Conservation (phyloP, 768 basidiomycete genomes). For the Suillus bovinus region DNA sequence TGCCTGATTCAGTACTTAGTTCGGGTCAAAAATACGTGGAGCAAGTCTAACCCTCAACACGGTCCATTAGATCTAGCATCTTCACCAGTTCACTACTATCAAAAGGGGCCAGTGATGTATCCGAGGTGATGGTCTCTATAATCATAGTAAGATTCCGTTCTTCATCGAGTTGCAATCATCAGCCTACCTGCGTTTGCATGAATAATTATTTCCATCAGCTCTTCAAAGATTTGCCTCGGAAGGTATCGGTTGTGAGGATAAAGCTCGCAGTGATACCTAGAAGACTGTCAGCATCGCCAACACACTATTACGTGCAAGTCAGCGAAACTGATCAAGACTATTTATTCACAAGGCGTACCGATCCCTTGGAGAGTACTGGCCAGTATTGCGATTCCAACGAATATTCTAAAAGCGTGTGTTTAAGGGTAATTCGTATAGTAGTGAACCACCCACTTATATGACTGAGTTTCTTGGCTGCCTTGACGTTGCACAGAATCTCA, state of each 20-base stretch:
- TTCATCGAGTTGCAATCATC: neutral
- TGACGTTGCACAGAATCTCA: slow-evolving; percentile 10
- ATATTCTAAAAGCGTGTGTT: slow-evolving; percentile 14
- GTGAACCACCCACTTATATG: slow-evolving; percentile 14
- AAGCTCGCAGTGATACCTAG: slow-evolving; percentile 28
- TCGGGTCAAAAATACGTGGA: neutral
- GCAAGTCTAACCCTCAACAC: slow-evolving; percentile 7
- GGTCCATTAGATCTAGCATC: slow-evolving; percentile 15
- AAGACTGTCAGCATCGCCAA: neutral
- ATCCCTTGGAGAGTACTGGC: slow-evolving; percentile 12
- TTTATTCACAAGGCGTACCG: neutral
- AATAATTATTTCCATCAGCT: slow-evolving; percentile 13
- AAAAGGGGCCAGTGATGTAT: slow-evolving; percentile 19
- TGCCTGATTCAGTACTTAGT: neutral
- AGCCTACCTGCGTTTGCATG: slow-evolving; percentile 14
- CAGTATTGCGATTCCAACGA: slow-evolving; percentile 31
- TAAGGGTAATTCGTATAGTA: neutral
- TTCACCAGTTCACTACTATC: slow-evolving; percentile 14
- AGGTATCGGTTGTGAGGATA: slow-evolving; percentile 13
- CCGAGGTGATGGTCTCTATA: slow-evolving; percentile 20
- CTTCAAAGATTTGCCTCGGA: slow-evolving; percentile 5
- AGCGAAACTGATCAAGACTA: neutral
- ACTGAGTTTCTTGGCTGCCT: slow-evolving; percentile 11
- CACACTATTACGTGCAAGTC: neutral
- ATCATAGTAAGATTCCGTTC: slow-evolving; percentile 3